Evolutionary conservation across 352 stramenopile genomes (phyloP).

Genomic region (Phytophthora cactorum): DNA sequence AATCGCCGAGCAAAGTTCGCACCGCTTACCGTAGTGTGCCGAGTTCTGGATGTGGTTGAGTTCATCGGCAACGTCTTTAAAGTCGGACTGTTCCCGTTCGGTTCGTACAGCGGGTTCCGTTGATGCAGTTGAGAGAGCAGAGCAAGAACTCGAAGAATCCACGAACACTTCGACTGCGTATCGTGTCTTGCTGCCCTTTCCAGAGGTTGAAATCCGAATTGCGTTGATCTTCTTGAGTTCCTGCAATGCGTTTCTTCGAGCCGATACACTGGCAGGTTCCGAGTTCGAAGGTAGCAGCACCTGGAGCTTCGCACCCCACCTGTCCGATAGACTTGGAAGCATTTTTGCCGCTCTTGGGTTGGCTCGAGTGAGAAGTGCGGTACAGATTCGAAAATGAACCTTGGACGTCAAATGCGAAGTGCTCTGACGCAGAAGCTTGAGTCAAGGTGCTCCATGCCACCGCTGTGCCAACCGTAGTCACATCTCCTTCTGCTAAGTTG

Average conservation of each 20-base stretch:
- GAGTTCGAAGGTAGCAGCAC: conserved; percentile 5
- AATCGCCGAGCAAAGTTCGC: conserved; percentile 21
- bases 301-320: conserved; percentile 24
- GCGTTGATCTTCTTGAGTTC: conserved; percentile 25
- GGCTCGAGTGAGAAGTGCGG: conserved; percentile 1
- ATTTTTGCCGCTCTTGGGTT: conserved; percentile 8
- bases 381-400: conserved; percentile 19
- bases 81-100: conserved; percentile 16
- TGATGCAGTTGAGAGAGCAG: conserved; percentile 1
- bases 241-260: conserved; percentile 4
- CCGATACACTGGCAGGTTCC: conserved; percentile 2
- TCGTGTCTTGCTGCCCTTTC: conserved; percentile 14
- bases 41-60: conserved; percentile 11
- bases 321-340: conserved; percentile 24
- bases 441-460: background rate
- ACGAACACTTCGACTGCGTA: conserved; percentile 19
- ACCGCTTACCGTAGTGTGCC: conserved; percentile 13
- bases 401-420: conserved; percentile 1
- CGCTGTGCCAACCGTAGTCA: background rate
- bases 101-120: background rate
- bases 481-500: conserved; percentile 10
- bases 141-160: background rate
- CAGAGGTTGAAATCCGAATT: conserved; percentile 14
- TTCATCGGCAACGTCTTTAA: conserved; percentile 18
- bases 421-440: background rate